These are phyloP conservation scores for Aspergillus egyptiacus DNA, from an alignment of 495 filamentous ascomycete species.

Conservation along the genomic window DNA sequence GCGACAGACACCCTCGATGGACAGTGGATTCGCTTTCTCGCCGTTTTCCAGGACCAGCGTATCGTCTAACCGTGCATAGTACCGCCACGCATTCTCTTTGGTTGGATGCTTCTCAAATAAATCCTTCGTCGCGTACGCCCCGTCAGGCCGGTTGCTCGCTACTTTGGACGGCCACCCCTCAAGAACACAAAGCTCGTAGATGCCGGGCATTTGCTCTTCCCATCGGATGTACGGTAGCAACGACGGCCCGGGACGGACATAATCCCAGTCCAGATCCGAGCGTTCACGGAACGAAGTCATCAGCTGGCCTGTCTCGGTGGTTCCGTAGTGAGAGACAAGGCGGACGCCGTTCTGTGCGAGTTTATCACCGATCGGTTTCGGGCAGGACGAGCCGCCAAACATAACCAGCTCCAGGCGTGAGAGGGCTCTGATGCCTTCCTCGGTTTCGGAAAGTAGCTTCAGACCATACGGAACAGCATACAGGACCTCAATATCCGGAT, in stretches of 20 bases:
- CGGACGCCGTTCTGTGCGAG: slow-evolving; percentile 47
- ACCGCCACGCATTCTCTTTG: slow-evolving; percentile 47
- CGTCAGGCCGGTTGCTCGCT: slow-evolving; percentile 49
- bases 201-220: slow-evolving; percentile 40
- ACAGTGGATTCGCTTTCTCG: slow-evolving; percentile 58
- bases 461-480: slow-evolving; percentile 44
- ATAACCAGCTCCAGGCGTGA: slow-evolving; percentile 39
- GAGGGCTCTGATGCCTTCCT: slow-evolving; percentile 34
- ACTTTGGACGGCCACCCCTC: slow-evolving; percentile 57
- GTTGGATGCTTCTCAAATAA: slow-evolving; percentile 48
- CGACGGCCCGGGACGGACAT: slow-evolving; percentile 39
- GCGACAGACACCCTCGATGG: slow-evolving; percentile 42
- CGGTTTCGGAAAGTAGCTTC: slow-evolving; percentile 41
- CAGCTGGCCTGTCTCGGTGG: slow-evolving; percentile 48
- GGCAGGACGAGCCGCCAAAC: slow-evolving; percentile 43
- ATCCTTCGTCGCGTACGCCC: slow-evolving; percentile 53
- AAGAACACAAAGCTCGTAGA: slow-evolving; percentile 52
- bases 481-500: slow-evolving; percentile 35
- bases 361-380: slow-evolving; percentile 45
- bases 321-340: slow-evolving; percentile 42
- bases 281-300: slow-evolving; percentile 43
- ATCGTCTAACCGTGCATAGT: slow-evolving; percentile 51
- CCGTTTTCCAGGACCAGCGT: slow-evolving; percentile 55
- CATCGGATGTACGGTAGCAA: slow-evolving; percentile 38
- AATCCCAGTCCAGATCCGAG: slow-evolving; percentile 55